Evolutionary conservation across 2,329 filamentous ascomycete species (phyloP).

Genomic region (Madurella mycetomatis): DNA sequence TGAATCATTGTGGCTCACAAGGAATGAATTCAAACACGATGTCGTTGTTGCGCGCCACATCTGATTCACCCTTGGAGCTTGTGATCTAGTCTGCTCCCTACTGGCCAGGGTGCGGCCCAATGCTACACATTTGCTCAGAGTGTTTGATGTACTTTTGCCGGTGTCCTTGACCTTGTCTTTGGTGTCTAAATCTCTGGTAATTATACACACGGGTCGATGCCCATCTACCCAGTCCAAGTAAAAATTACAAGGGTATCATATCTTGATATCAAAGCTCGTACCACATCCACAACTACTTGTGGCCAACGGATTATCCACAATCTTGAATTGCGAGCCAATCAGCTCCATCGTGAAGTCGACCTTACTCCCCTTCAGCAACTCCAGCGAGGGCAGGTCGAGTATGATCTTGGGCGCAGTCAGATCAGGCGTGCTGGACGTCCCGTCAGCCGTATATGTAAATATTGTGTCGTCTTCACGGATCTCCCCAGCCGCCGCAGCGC

Average conservation of each 20-base stretch:
- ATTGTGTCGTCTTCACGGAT: slow-evolving; percentile 77
- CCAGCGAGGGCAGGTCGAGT: slow-evolving; percentile 80
- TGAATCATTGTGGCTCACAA: slow-evolving; percentile 26
- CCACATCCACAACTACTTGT: slow-evolving; percentile 96
- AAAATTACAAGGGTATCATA: slow-evolving; percentile 34
- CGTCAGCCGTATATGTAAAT: slow-evolving; percentile 64
- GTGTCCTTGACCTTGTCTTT: slow-evolving; percentile 13
- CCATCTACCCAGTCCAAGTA: neutral
- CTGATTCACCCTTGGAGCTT: slow-evolving; percentile 16
- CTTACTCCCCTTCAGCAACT: slow-evolving; percentile 87
- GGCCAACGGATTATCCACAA: slow-evolving; percentile 86
- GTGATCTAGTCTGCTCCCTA: slow-evolving; percentile 22
- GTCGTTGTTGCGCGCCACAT: slow-evolving; percentile 21
- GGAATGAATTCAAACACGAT: slow-evolving; percentile 32
- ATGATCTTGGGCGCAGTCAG: slow-evolving; percentile 67
- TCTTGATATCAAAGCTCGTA: slow-evolving; percentile 92
- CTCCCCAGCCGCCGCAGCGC: slow-evolving; percentile 28
- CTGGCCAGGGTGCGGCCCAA: slow-evolving; percentile 20
- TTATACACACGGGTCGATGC: neutral
- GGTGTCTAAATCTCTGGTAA: slow-evolving; percentile 1
- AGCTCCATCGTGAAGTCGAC: slow-evolving; percentile 96
- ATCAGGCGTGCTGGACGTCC: slow-evolving; percentile 32
- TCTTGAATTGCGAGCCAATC: slow-evolving; percentile 86
- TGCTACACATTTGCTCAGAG: slow-evolving; percentile 19
- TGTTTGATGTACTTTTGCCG: slow-evolving; percentile 23